phyloP scores from a whole-genome alignment of 331 rosid genomes.

The Pyracantha coccinea region DNA sequence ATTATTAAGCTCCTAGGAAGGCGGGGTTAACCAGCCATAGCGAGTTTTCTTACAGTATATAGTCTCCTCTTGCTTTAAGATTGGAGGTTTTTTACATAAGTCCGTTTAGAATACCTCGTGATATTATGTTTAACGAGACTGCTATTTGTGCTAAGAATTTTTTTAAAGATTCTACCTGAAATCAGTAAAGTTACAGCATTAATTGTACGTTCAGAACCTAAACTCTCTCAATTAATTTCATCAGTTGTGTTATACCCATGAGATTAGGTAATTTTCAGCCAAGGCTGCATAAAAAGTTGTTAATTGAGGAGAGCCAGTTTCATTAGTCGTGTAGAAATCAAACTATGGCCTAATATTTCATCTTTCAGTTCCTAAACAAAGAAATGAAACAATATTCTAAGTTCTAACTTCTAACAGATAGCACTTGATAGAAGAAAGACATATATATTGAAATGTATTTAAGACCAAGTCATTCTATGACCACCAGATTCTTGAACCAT shows the following conservation, averaged over 20 bases:
- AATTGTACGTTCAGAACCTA: neutral
- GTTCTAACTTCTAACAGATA: neutral
- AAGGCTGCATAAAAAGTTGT: neutral
- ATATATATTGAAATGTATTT: too few species aligned
- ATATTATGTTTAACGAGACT: neutral
- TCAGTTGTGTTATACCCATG: neutral
- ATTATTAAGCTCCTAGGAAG: neutral
- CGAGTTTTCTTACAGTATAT: neutral
- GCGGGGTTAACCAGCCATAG: neutral
- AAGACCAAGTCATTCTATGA: too few species aligned
- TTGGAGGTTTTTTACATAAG: neutral
- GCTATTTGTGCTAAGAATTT: neutral
- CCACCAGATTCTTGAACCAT: neutral
- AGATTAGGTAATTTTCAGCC: neutral
- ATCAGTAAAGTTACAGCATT: neutral
- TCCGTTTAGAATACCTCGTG: neutral
- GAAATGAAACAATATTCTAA: neutral
- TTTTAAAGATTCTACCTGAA: neutral
- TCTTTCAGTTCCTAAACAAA: neutral
- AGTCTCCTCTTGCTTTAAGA: neutral
- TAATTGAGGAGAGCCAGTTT: neutral
- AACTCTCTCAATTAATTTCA: neutral
- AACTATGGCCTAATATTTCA: neutral
- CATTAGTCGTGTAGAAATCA: too few species aligned
- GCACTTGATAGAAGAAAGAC: neutral